Percentiles rank a stretch among this genome's conserved stretches.
Conservation (phyloP, 2,329 filamentous ascomycete genomes). For the Chaetomium sp. region DNA sequence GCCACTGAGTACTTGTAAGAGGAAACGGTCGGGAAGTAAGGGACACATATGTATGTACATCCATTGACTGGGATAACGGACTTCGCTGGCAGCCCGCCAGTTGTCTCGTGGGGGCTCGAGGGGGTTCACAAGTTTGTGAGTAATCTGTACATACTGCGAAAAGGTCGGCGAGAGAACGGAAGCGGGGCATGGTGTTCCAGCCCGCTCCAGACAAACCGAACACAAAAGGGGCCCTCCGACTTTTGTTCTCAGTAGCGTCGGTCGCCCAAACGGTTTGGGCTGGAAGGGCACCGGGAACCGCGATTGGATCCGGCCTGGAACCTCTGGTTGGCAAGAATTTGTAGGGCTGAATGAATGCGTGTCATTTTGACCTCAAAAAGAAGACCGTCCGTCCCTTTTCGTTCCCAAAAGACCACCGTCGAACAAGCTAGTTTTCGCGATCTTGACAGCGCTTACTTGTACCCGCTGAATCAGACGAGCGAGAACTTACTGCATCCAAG, state of each 20-base stretch:
- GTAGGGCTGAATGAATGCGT: slow-evolving; percentile 11
- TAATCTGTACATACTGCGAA: too few relatives aligned
- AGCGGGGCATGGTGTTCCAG: background rate
- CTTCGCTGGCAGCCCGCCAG: background rate
- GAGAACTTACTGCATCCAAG: background rate
- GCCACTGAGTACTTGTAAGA: background rate
- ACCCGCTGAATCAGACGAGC: background rate
- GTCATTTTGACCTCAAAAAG: slow-evolving; percentile 6
- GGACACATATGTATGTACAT: background rate
- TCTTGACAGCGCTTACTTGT: background rate
- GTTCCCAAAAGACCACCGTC: background rate
- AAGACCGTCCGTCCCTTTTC: background rate
- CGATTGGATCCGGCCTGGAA: slow-evolving; percentile 12
- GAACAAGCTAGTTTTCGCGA: background rate
- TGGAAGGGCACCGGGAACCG: slow-evolving; percentile 2
- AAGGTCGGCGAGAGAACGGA: slow-evolving; percentile 1
- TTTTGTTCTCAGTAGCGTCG: slow-evolving; percentile 5
- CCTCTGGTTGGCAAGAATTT: background rate
- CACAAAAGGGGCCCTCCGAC: background rate
- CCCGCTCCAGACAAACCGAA: background rate
- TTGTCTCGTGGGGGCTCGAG: slow-evolving; percentile 3
- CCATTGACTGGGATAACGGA: background rate
- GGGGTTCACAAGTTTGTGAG: background rate
- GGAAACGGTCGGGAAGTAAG: background rate
- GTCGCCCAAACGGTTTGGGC: slow-evolving; percentile 27